These are phyloP conservation scores for Ceratobasidium sp. DNA, from an alignment of 1,284 basidiomycete species.

Conservation along the genomic window DNA sequence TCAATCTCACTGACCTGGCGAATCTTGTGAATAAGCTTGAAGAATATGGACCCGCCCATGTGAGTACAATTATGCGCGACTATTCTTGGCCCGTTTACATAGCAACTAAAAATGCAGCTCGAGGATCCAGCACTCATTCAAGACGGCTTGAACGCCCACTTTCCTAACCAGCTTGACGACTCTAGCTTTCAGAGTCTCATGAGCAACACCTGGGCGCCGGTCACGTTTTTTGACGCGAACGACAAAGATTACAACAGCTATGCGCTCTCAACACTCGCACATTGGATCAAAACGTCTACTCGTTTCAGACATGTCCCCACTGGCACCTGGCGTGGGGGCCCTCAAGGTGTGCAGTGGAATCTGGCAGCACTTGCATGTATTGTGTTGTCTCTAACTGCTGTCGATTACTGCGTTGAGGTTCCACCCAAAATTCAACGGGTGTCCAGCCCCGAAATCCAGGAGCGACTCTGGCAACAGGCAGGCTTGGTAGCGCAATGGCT, in stretches of 20 bases:
- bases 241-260: background rate
- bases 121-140: no score
- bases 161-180: background rate
- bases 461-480: background rate
- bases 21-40: no score
- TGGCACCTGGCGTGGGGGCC: background rate
- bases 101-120: no score
- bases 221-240: background rate
- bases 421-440: no score
- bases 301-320: background rate
- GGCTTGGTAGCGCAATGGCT: background rate
- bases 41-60: no score
- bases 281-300: background rate
- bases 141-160: background rate
- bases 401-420: background rate
- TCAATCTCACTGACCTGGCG: no score
- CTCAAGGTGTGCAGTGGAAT: background rate
- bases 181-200: background rate
- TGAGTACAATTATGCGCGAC: no score
- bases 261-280: background rate
- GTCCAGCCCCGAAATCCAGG: no score
- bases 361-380: background rate
- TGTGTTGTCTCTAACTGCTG: background rate
- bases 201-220: background rate
- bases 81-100: no score